phyloP scores from a whole-genome alignment of 352 stramenopile genomes.

The Phytophthora sp. region DNA sequence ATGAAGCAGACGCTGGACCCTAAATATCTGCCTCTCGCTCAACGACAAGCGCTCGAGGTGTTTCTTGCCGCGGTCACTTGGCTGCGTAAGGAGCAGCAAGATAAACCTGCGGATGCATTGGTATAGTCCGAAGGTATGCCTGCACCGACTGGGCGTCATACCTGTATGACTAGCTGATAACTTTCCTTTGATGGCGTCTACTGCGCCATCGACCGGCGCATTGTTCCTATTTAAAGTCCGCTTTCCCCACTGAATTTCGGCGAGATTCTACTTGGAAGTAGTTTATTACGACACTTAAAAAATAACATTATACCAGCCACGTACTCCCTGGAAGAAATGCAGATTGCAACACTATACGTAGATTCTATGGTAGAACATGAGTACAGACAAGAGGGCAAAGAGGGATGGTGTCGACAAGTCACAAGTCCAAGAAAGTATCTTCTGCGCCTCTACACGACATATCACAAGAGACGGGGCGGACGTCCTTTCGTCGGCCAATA shows the following conservation, averaged over 20 bases:
- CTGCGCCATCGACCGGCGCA: neutral
- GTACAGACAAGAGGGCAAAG: neutral
- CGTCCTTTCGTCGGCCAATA: conserved; percentile 33
- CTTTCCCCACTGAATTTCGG: conserved; percentile 1
- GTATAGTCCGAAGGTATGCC: conserved; percentile 20
- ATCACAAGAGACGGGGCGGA: conserved; percentile 13
- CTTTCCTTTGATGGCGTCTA: conserved; percentile 1
- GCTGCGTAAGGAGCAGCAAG: conserved; percentile 30
- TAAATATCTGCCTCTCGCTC: conserved; percentile 19
- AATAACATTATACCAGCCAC: neutral
- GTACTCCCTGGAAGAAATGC: neutral
- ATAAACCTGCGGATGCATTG: neutral
- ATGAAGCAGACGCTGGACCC: conserved; percentile 48
- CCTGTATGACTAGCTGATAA: neutral
- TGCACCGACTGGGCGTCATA: neutral
- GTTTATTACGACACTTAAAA: conserved; percentile 10
- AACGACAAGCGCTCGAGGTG: conserved; percentile 29
- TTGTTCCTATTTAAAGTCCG: conserved; percentile 22
- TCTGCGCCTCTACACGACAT: conserved; percentile 1
- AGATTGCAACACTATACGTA: too few relatives aligned
- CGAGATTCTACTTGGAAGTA: conserved; percentile 29
- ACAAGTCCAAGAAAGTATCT: conserved; percentile 26
- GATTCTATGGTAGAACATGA: too few relatives aligned
- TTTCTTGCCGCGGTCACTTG: conserved; percentile 32
- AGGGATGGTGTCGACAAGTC: neutral